Percentiles rank a stretch among this genome's conserved stretches.
phyloP scores from a whole-genome alignment of 1,139 yeast genomes.

The Geotrichum carabidarum region DNA sequence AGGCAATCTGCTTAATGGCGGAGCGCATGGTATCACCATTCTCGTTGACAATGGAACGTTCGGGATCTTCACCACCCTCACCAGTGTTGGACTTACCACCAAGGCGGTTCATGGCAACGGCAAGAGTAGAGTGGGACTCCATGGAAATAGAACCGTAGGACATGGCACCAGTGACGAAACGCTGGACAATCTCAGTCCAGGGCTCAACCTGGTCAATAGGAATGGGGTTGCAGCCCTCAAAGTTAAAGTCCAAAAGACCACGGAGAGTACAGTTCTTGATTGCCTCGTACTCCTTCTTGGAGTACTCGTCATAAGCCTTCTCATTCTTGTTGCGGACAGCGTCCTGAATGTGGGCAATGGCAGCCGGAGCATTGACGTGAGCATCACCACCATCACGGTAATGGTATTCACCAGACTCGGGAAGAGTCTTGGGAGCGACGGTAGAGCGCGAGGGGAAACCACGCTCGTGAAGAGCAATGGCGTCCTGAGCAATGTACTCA shows the following conservation, averaged over 20 bases:
- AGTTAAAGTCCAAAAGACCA: slow-evolving; percentile 89
- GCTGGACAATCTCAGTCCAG: slow-evolving; percentile 97
- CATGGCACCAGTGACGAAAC: slow-evolving; percentile 99
- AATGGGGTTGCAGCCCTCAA: slow-evolving; percentile 60
- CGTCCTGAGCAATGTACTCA: slow-evolving; percentile 94
- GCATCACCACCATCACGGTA: slow-evolving; percentile 99
- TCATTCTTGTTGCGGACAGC: slow-evolving; percentile 96
- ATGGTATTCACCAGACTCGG: slow-evolving; percentile 95
- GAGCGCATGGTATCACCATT: slow-evolving; percentile 98
- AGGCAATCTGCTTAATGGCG: slow-evolving; percentile 94
- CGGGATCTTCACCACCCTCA: slow-evolving; percentile 99
- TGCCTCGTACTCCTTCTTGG: slow-evolving; percentile 86
- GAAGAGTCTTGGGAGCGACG: slow-evolving; percentile 65
- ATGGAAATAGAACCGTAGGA: slow-evolving; percentile 96
- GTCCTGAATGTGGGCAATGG: slow-evolving; percentile 91
- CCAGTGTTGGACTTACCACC: slow-evolving; percentile 98
- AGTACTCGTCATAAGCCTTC: slow-evolving; percentile 83
- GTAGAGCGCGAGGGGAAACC: slow-evolving; percentile 81
- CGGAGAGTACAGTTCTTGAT: slow-evolving; percentile 89
- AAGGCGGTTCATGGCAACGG: slow-evolving; percentile 96
- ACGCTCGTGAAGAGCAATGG: slow-evolving; percentile 85
- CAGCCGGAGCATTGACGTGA: slow-evolving; percentile 90
- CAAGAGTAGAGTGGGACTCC: slow-evolving; percentile 97
- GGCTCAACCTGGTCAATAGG: slow-evolving; percentile 98
- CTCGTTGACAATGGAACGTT: slow-evolving; percentile 70